A percentile compares a stretch with the other conserved stretches of the same genome.
These are phyloP conservation scores for Vitis hybrid DNA, from an alignment of 177 flowering plant genomes.

Conservation along the genomic window DNA sequence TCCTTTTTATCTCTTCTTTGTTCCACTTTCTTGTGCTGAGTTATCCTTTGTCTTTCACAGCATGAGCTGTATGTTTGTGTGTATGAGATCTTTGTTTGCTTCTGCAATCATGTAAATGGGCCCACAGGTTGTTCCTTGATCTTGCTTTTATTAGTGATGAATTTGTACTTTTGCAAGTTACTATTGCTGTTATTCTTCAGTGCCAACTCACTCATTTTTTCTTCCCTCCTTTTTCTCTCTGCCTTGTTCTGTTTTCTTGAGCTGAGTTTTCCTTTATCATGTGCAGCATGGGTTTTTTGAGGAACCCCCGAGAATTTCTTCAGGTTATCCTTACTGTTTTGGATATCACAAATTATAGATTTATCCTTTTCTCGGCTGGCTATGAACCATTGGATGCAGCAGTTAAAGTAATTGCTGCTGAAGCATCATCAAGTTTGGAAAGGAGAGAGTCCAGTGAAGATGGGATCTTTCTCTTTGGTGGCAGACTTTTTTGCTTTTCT, in stretches of 20 bases:
- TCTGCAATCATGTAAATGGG: no score
- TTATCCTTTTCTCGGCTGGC: constrained; percentile 78
- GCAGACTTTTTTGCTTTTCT: constrained; percentile 66
- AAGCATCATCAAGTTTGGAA: constrained; percentile 22
- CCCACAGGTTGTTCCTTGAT: no score
- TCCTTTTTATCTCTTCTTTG: no score
- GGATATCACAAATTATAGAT: constrained; percentile 47
- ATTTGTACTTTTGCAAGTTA: no score
- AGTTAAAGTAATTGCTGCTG: constrained; percentile 31
- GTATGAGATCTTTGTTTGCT: no score
- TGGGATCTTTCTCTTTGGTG: constrained; percentile 52
- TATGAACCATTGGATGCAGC: constrained; percentile 74
- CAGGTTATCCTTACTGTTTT: constrained; percentile 54
- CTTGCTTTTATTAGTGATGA: no score
- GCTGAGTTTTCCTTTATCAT: constrained; percentile 10
- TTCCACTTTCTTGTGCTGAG: no score
- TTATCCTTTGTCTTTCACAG: no score
- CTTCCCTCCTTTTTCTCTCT: background rate
- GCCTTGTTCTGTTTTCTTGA: background rate
- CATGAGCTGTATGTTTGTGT: no score
- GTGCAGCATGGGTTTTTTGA: constrained; percentile 90
- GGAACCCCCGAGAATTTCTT: constrained; percentile 70
- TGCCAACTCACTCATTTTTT: background rate
- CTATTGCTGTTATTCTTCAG: background rate
- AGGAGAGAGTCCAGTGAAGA: constrained; percentile 26